phyloP scores from a whole-genome alignment of 2,329 filamentous ascomycete species.

The Aspergillus novoparasiticus region DNA sequence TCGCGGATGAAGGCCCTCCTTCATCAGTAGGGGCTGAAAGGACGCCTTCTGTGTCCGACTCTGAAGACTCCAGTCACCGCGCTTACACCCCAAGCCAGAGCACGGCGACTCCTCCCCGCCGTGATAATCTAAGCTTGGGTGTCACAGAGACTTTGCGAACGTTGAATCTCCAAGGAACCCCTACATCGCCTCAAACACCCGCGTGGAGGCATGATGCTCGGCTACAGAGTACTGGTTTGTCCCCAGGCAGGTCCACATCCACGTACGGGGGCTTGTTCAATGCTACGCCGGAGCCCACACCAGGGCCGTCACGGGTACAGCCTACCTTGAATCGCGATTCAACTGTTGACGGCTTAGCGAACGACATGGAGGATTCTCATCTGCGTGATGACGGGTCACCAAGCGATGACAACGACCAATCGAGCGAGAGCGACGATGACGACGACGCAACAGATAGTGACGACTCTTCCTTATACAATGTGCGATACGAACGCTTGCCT shows the following conservation, averaged over 20 bases:
- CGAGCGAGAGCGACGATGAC: not conserved
- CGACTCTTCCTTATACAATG: conserved; percentile 4
- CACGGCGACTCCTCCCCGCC: not conserved
- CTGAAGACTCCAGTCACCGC: not conserved
- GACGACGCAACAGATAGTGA: not conserved
- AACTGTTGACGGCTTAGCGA: not conserved
- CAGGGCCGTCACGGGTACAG: not conserved
- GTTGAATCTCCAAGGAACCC: not conserved
- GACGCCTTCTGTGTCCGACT: not conserved
- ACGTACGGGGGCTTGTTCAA: not conserved
- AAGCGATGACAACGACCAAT: not conserved
- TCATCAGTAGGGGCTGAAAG: not conserved
- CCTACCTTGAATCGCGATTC: not conserved
- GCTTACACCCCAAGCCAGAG: not conserved
- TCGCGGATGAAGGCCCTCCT: not conserved
- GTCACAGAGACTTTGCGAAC: not conserved
- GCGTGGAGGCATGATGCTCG: not conserved
- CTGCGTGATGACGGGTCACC: not conserved
- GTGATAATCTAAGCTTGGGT: not conserved
- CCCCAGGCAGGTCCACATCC: not conserved
- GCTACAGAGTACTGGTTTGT: not conserved
- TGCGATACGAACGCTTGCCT: conserved; percentile 18
- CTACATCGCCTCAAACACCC: not conserved
- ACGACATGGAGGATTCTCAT: not conserved
- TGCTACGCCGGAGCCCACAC: not conserved